Conservation (phyloP, 2,329 filamentous ascomycete species). For the Exophiala calicioides region DNA sequence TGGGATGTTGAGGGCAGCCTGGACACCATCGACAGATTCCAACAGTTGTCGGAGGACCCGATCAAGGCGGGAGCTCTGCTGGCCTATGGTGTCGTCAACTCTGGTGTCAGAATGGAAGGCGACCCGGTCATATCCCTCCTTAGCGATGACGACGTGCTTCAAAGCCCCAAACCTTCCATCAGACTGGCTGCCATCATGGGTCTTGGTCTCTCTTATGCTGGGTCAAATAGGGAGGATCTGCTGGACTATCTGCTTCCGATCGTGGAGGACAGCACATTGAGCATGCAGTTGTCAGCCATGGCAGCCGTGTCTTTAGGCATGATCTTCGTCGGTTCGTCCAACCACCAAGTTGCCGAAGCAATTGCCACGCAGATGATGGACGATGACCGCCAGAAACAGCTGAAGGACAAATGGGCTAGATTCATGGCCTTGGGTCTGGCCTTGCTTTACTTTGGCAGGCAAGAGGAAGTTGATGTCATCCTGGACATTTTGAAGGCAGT, state of each 20-base stretch:
- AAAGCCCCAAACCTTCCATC: slow-evolving; percentile 74
- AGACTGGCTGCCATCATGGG: slow-evolving; percentile 91
- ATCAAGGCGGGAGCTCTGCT: slow-evolving; percentile 91
- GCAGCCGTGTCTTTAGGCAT: slow-evolving; percentile 87
- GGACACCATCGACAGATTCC: slow-evolving; percentile 93
- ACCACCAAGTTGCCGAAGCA: slow-evolving; percentile 86
- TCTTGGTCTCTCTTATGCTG: slow-evolving; percentile 89
- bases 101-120: slow-evolving; percentile 82
- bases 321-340: slow-evolving; percentile 88
- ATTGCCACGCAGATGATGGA: slow-evolving; percentile 92
- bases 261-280: slow-evolving; percentile 76
- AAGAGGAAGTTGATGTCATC: slow-evolving; percentile 98
- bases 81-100: slow-evolving; percentile 94
- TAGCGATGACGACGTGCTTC: slow-evolving; percentile 75
- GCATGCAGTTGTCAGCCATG: slow-evolving; percentile 97
- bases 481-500: slow-evolving; percentile 95
- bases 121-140: slow-evolving; percentile 89
- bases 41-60: slow-evolving; percentile 76
- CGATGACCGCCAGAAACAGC: slow-evolving; percentile 82
- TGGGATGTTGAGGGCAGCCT: slow-evolving; percentile 93
- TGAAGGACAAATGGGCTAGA: slow-evolving; percentile 97
- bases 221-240: slow-evolving; percentile 88
- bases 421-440: slow-evolving; percentile 95
- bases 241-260: slow-evolving; percentile 82
- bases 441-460: slow-evolving; percentile 90